Evolutionary conservation across 257 asterid species (phyloP), one percentile per base, ranked within the genome.

Genomic region (Solanum pinnatisectum): DNA sequence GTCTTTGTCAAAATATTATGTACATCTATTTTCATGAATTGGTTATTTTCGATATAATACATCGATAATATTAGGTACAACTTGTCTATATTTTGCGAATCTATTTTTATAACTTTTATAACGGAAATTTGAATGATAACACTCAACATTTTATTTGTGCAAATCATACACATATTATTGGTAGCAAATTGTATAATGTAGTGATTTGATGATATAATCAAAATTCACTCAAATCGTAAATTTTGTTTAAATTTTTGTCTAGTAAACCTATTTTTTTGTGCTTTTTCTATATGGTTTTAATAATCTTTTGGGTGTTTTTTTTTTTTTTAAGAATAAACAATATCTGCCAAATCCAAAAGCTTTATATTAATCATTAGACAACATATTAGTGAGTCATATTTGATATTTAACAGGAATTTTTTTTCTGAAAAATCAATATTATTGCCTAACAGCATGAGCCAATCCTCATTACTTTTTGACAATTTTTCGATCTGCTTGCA

Each of bases 401-500:
- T 52, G 23, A 52, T 52, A 52, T 16, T 52, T 52, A 52, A 52
- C 23, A 52, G 60, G 9, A 20, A 30, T 30, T 30, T 30, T 30
- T 30, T 30, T 30, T 30, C 30, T 30, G 1, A 30, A 30, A 30
- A 30, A 30, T 30, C 30, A 30, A 30, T 30, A 30, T 30, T 52
- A 52, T 16, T 52, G 60, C 60, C 23, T 15, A 52, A 5, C 16
- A 52, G 23, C 9, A 60, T 60, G 13, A 52, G 95, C 95, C 27
- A 96, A 95, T 44, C 96, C 5, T n/a, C 39, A 70, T 1, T 70
- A 32, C 18, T 14, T 25, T 6, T 68, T 74, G 22, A 36, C 11
- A 5, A 74, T 22, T 16, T 37, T 73, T 74, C 32, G 6, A 37
- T 23, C 56, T 5, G 35, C 23, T 39, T 39, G 12, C 84, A 39